These are phyloP conservation scores for Furcasterigmium furcatum DNA, from an alignment of 2,329 filamentous ascomycete species.

Conservation along the genomic window DNA sequence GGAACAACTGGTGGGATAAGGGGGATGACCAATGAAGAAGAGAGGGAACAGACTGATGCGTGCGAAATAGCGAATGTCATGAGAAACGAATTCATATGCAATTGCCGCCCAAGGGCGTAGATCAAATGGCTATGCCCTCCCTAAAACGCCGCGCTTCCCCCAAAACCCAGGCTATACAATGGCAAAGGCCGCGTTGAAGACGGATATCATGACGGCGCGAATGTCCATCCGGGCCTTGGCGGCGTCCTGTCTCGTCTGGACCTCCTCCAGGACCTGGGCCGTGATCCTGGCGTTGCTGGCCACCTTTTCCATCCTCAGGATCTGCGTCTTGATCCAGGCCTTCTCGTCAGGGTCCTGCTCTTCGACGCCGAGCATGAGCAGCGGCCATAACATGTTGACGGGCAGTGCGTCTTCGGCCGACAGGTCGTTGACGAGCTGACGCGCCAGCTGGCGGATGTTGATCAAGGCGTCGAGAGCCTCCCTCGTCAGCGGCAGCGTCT, in stretches of 20 bases:
- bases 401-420: slow-evolving; percentile 43
- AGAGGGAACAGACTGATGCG: too few relatives aligned
- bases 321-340: slow-evolving; percentile 46
- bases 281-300: slow-evolving; percentile 40
- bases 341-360: slow-evolving; percentile 45
- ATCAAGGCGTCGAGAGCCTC: slow-evolving; percentile 42
- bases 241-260: slow-evolving; percentile 38
- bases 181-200: slow-evolving; percentile 50
- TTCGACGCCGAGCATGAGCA: slow-evolving; percentile 53
- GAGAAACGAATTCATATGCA: too few relatives aligned
- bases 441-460: slow-evolving; percentile 44
- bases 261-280: slow-evolving; percentile 41
- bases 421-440: slow-evolving; percentile 37
- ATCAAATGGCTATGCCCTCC: too few relatives aligned
- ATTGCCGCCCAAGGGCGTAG: too few relatives aligned
- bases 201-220: slow-evolving; percentile 40
- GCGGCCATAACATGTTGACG: slow-evolving; percentile 55
- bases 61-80: too few relatives aligned
- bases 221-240: slow-evolving; percentile 37
- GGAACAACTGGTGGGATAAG: too few relatives aligned
- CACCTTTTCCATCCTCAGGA: slow-evolving; percentile 43
- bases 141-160: not conserved
- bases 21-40: too few relatives aligned
- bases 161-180: slow-evolving; percentile 31
- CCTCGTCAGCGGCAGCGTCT: slow-evolving; percentile 46